Evolutionary conservation across 192 early-diverging fungal species (phyloP).

Genomic region (Chytriomyces sp.): DNA sequence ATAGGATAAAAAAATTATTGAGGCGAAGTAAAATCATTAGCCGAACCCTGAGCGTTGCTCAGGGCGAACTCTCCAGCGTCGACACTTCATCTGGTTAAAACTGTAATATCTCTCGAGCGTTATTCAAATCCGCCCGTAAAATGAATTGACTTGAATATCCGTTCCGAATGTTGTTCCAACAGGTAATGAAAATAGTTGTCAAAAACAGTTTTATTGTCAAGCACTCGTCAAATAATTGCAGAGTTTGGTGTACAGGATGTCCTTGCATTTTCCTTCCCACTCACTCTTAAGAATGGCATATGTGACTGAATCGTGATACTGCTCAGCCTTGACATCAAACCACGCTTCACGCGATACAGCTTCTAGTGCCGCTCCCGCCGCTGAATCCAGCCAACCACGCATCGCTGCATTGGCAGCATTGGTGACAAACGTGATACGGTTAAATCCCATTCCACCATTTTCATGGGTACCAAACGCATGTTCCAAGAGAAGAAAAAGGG

Average conservation of each 20-base stretch:
- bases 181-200: too few relatives aligned
- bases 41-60: too few relatives aligned
- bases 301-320: neutral
- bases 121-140: too few relatives aligned
- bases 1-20: too few relatives aligned
- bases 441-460: conserved; percentile 1
- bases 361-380: neutral
- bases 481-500: conserved; percentile 6
- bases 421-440: conserved; percentile 14
- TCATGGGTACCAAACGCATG: neutral
- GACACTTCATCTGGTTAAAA: too few relatives aligned
- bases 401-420: neutral
- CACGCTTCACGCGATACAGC: neutral
- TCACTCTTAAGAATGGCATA: conserved; percentile 14
- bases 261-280: conserved; percentile 1
- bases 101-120: too few relatives aligned
- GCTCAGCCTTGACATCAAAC: neutral
- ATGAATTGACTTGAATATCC: too few relatives aligned
- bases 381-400: conserved; percentile 11
- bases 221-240: neutral
- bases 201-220: too few relatives aligned
- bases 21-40: too few relatives aligned
- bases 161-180: too few relatives aligned
- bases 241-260: neutral
- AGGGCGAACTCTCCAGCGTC: too few relatives aligned